Evolutionary conservation across 805 yeast genomes (phyloP).

Genomic region (Saturnispora serradocipensis): DNA sequence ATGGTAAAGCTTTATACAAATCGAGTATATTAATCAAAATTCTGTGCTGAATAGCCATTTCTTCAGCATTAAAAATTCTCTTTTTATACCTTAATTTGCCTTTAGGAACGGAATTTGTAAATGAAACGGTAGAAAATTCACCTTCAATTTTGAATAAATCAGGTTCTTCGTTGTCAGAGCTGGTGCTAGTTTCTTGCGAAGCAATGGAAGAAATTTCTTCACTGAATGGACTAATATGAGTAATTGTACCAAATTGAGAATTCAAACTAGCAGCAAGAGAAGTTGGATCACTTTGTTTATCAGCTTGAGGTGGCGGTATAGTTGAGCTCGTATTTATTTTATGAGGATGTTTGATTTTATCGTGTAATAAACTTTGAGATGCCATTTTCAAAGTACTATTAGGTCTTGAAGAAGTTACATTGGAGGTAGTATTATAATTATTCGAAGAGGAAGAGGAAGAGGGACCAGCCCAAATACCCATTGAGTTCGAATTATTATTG

Average conservation of each 20-base stretch:
- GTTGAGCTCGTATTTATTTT: slow-evolving; percentile 1
- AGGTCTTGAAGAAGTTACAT: not conserved
- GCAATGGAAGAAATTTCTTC: slow-evolving; percentile 1
- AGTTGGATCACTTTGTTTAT: slow-evolving; percentile 9
- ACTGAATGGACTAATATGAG: slow-evolving; percentile 1
- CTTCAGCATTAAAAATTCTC: not conserved
- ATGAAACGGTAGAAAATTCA: not conserved
- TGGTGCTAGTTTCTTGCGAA: slow-evolving; percentile 2
- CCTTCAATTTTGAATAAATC: slow-evolving; percentile 5
- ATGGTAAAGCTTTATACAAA: slow-evolving; percentile 29
- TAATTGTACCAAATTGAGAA: slow-evolving; percentile 5
- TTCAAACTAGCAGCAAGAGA: slow-evolving; percentile 7
- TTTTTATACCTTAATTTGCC: slow-evolving; percentile 2
- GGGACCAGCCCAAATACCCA: slow-evolving; percentile 9
- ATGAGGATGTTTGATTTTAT: slow-evolving; percentile 1
- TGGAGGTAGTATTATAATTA: not conserved
- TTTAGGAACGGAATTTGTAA: not conserved
- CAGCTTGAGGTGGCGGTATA: slow-evolving; percentile 6
- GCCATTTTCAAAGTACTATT: not conserved
- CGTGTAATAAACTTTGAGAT: not conserved
- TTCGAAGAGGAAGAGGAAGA: slow-evolving; percentile 2
- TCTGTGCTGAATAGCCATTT: not conserved
- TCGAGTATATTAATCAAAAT: slow-evolving; percentile 24
- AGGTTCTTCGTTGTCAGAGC: slow-evolving; percentile 4
- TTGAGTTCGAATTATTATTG: not conserved